Evolutionary conservation across 371 early-diverging fungal species (phyloP), one percentile per base, ranked within the genome.

Genomic region (Circinella umbellata): DNA sequence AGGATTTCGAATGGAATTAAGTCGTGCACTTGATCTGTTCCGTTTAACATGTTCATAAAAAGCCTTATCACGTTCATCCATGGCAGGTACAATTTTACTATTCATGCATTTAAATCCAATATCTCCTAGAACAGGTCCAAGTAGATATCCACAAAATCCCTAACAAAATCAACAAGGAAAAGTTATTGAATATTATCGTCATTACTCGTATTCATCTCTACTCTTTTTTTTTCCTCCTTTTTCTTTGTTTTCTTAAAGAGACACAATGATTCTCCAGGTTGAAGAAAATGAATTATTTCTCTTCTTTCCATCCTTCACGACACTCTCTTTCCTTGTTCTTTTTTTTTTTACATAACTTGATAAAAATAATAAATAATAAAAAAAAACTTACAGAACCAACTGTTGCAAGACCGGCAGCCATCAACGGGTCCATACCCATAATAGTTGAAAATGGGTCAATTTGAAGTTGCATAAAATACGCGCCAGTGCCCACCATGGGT

Each of bases 41-140:
- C 84, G 84, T 72, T 87, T 86, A 71, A 97, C 89, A 48, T 93
- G 92, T 61, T 90, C 87, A 79, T 89, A 94, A 72, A 95, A 94
- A 71, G 89, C 92, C 42, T 85, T 86, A 69, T 97, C 96, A 71
- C 91, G 89, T 68, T 72, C 67, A 67, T 92, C 92, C 83, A 94
- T 83, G 20, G 80, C 74, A 59, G 80, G 72, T 37, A 84, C 88
- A 67, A 81, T 60, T 61, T 82, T 78, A 27, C 85, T 73, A 76
- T 92, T 90, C 66, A 76, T 74, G 17, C 88, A 55, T 55, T 92
- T 86, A 84, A 93, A 95, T 14, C 80, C 46, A 17, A 67, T 49
- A 51, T 89, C 86, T 34, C 92, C 94, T 36, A 90, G 68, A 14
- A 91, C 76, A 27, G 93, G 93, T 9, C 96, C 95, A 18, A 83